phyloP scores from a whole-genome alignment of 78 protist species.

The Guillardia theta region DNA sequence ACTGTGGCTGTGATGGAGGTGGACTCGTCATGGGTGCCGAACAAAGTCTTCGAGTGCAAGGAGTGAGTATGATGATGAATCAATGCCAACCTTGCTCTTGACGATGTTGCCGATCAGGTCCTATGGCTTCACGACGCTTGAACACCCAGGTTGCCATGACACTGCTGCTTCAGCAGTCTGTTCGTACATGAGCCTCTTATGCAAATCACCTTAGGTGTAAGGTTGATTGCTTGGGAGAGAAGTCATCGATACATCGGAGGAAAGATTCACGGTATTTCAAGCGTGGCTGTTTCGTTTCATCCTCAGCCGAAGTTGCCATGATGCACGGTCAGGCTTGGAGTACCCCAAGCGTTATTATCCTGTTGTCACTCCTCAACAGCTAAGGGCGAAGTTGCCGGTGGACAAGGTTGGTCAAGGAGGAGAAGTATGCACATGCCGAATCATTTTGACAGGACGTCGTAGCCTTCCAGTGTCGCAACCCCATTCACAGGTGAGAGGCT shows the following conservation, averaged over 20 bases:
- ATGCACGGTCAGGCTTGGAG: no score
- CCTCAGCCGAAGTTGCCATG: no score
- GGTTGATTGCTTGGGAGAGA: slow-evolving; percentile 62
- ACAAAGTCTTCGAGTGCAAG: slow-evolving; percentile 63
- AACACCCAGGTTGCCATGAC: no score
- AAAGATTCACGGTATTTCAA: slow-evolving; percentile 9
- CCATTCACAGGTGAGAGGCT: no score
- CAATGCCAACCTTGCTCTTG: slow-evolving; percentile 87
- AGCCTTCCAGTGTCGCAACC: slow-evolving; percentile 46
- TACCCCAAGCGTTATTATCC: slow-evolving; percentile 38
- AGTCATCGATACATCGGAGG: slow-evolving; percentile 80
- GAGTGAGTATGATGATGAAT: slow-evolving; percentile 56
- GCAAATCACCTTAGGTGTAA: no score
- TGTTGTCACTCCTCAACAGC: background rate
- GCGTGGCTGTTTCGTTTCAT: no score
- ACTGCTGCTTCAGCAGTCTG: no score
- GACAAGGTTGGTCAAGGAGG: no score
- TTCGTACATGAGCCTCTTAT: no score
- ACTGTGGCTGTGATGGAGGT: slow-evolving; percentile 43
- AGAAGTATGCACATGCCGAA: no score
- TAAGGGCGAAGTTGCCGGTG: background rate
- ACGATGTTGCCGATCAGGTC: slow-evolving; percentile 51
- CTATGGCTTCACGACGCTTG: slow-evolving; percentile 78
- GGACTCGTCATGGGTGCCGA: slow-evolving; percentile 62
- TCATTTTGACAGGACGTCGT: slow-evolving; percentile 42